Evolutionary conservation across 176 grass and related monocot species (phyloP), one percentile per base, ranked within the genome.

Genomic region (Rhynchospora pubera): DNA sequence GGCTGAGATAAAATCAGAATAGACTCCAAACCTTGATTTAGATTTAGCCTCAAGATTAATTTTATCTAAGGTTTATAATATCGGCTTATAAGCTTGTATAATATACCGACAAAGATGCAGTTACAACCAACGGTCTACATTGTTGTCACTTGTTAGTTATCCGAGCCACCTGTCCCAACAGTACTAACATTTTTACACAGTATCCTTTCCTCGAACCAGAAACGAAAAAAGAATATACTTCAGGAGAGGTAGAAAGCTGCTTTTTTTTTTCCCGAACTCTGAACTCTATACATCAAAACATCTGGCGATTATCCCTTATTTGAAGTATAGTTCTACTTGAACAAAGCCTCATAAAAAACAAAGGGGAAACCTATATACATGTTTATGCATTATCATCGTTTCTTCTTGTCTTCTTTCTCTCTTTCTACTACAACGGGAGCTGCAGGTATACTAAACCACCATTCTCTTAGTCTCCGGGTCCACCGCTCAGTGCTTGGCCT

Each of bases 361-460:
- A 55, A 66, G 44, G 7, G 61, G 51, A 80, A 42, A 82, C 9
- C 44, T 26, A 64, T 58, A 21, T 84, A 76, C 65, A 75, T 76
- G 23, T 57, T 43, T 81, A 86, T 6, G 84, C 16, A 50, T 23
- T 48, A 18, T 65, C 73, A 72, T 91, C 82, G 89, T 88, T 83
- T 91, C 82, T 94, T 98, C 78, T 93, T 98, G 53, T 94, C 92
- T 66, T 98, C 90, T 85, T 82, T 91, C 26, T 91, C 89, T 82
- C 81, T 92, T 77, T 97, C 94, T 57, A 98, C 88, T 57, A 98
- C 77, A 79, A 98, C 92, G 12, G 95, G 95, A 82, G 92, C 92
- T 78, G 92, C 95, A 46, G 95, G 95, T 86, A 98, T 94, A 66
- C 95, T 98, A 84, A 98, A 94, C 95, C 95, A 98, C 95, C 89